Evolutionary conservation across 2,329 filamentous ascomycete species (phyloP).

Genomic region (Coniella vitis): DNA sequence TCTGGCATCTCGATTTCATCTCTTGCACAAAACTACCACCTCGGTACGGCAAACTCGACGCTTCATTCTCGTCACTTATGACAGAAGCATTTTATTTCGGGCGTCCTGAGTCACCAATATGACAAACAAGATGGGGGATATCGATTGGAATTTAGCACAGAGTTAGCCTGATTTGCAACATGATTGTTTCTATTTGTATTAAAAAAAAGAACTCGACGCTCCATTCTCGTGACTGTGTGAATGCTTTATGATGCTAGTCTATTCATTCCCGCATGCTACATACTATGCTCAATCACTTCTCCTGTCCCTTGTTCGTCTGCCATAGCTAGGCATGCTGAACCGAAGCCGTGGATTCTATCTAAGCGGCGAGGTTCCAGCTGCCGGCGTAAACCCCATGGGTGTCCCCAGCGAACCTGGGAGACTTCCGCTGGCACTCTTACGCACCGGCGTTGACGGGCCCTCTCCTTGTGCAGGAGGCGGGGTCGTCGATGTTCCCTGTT

Average conservation of each 20-base stretch:
- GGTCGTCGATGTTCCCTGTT: not conserved
- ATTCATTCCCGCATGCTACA: not conserved
- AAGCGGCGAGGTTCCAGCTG: constrained; percentile 1
- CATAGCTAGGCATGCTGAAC: not conserved
- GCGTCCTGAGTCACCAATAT: no score
- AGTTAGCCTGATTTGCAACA: not conserved
- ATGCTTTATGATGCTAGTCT: not conserved
- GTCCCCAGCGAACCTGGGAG: not conserved
- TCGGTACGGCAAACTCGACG: no score
- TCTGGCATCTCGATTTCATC: no score
- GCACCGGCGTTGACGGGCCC: constrained; percentile 12
- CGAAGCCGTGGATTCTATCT: not conserved
- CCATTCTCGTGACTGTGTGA: constrained; percentile 5
- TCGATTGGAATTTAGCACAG: no score
- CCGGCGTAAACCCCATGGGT: constrained; percentile 10
- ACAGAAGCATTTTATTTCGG: no score
- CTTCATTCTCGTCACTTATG: no score
- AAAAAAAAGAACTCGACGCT: not conserved
- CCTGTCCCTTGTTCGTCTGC: not conserved
- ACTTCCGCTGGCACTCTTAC: constrained; percentile 3
- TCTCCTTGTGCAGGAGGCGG: constrained; percentile 7
- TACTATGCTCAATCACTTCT: not conserved
- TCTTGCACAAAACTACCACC: no score
- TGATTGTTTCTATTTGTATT: not conserved
- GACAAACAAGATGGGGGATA: no score